Evolutionary conservation across 164 flowering plant species (phyloP).

Genomic region (Dillenia suffruticosa): DNA sequence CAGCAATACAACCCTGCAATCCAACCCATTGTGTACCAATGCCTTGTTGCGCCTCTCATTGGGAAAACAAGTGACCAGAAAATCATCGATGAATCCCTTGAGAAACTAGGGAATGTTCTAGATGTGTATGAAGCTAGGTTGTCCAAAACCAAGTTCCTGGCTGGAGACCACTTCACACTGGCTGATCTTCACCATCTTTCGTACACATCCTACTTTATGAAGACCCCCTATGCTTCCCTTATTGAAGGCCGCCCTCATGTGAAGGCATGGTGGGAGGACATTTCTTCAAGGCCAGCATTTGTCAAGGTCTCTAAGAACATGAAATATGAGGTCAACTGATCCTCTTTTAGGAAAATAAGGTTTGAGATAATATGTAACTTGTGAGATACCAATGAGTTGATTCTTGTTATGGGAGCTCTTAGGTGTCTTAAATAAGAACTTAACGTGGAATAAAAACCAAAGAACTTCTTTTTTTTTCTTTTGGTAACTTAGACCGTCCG

Average conservation of each 20-base stretch:
- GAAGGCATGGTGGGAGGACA: conserved; percentile 62
- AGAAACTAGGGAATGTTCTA: conserved; percentile 50
- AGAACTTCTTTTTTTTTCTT: too few relatives aligned
- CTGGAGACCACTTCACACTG: conserved; percentile 48
- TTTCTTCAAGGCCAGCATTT: conserved; percentile 42
- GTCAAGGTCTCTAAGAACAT: conserved; percentile 26
- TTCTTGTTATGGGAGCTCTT: too few relatives aligned
- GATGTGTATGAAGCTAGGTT: conserved; percentile 59
- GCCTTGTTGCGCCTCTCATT: conserved; percentile 24
- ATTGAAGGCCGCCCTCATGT: conserved; percentile 45
- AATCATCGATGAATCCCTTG: conserved; percentile 23
- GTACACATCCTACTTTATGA: conserved; percentile 45
- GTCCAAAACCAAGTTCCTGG: conserved; percentile 42
- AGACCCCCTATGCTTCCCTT: conserved; percentile 33
- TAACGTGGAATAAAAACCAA: too few relatives aligned
- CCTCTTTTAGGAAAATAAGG: too few relatives aligned
- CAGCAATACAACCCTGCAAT: conserved; percentile 47
- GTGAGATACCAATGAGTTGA: too few relatives aligned
- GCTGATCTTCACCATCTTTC: conserved; percentile 55
- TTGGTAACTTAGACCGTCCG: too few relatives aligned
- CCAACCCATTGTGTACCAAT: conserved; percentile 32
- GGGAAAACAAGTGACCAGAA: conserved; percentile 35
- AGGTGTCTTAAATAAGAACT: too few relatives aligned
- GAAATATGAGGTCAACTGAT: conserved; percentile 11
- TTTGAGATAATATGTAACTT: too few relatives aligned